Conservation (phyloP, 2,329 filamentous ascomycete genomes). For the Elsinoe perseae region DNA sequence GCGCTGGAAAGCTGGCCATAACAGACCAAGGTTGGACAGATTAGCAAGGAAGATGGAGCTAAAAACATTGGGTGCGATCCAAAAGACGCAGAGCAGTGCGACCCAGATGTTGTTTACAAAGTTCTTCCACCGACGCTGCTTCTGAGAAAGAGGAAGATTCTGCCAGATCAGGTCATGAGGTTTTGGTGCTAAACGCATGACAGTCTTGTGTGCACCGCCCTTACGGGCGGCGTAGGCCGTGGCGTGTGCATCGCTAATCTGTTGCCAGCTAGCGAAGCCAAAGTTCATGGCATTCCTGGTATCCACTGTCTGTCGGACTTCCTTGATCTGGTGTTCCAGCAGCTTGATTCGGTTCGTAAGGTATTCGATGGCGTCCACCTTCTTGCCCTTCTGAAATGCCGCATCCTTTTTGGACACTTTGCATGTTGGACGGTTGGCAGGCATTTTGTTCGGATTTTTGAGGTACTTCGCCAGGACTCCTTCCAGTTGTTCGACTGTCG, state of each 20-base stretch:
- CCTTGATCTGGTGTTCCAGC: conserved; percentile 75
- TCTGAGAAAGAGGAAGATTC: conserved; percentile 68
- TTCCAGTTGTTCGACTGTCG: conserved; percentile 74
- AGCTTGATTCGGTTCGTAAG: conserved; percentile 75
- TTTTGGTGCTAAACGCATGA: conserved; percentile 68
- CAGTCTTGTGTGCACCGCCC: conserved; percentile 72
- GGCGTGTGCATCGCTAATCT: conserved; percentile 77
- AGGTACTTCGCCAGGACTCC: conserved; percentile 80
- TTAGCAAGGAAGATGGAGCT: conserved; percentile 93
- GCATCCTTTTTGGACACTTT: conserved; percentile 73
- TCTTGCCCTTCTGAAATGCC: conserved; percentile 59
- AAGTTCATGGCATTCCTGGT: conserved; percentile 82
- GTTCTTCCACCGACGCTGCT: conserved; percentile 61
- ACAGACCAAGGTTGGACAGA: conserved; percentile 65
- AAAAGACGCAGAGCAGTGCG: conserved; percentile 67
- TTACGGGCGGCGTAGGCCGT: conserved; percentile 75
- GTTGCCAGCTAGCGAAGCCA: conserved; percentile 89
- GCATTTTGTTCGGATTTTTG: conserved; percentile 74
- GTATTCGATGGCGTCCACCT: conserved; percentile 91
- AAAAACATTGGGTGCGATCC: conserved; percentile 86
- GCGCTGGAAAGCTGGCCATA: conserved; percentile 68
- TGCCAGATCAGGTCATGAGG: conserved; percentile 95
- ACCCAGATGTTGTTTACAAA: conserved; percentile 83
- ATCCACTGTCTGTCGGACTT: conserved; percentile 74
- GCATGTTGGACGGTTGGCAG: conserved; percentile 67